A percentile compares a stretch with the other conserved stretches of the same genome.
These are phyloP conservation scores for Poa pratensis DNA, from an alignment of 176 grass and related monocot genomes.

Conservation along the genomic window DNA sequence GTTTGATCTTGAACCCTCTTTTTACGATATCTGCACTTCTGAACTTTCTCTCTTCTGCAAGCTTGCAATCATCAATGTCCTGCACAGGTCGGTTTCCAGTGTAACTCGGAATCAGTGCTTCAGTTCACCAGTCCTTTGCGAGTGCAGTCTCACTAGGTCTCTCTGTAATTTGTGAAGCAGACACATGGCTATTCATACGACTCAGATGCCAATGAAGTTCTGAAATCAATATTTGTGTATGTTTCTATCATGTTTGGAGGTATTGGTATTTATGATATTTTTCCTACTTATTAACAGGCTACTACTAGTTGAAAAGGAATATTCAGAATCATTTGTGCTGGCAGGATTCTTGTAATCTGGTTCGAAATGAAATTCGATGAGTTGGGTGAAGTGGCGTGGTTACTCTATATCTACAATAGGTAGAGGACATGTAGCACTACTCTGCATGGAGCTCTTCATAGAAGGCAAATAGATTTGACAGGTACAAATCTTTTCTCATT, in stretches of 20 bases:
- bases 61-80: neutral
- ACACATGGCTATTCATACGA: neutral
- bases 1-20: conserved; percentile 13
- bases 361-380: neutral
- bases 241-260: conserved; percentile 17
- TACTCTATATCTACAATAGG: conserved; percentile 4
- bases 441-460: conserved; percentile 24
- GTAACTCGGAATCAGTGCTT: neutral
- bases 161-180: neutral
- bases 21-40: conserved; percentile 10
- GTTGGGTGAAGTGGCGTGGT: neutral
- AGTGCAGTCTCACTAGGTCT: neutral
- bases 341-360: conserved; percentile 11
- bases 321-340: neutral
- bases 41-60: conserved; percentile 6
- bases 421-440: conserved; percentile 9
- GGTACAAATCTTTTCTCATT: neutral
- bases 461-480: neutral
- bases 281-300: neutral
- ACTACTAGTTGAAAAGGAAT: neutral
- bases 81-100: neutral
- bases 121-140: neutral
- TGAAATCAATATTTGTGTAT: neutral
- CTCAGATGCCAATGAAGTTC: neutral
- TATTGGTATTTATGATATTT: neutral